Conservation (phyloP, 2,329 filamentous ascomycete species). For the Trichoderma oligosporum region DNA sequence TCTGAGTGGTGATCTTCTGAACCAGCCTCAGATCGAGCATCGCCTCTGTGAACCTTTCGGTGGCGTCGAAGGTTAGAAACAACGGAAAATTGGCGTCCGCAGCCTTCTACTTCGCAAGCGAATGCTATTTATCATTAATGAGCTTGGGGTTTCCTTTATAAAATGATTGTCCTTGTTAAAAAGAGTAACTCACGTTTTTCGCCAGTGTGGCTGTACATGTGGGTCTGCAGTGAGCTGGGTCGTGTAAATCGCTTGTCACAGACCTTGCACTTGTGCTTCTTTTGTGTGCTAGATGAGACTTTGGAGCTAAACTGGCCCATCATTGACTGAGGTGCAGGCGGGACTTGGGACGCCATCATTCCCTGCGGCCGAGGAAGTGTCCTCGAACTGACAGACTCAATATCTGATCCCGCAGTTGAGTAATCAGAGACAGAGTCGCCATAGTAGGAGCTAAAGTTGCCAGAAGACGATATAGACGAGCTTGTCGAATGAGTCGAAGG, state of each 20-base stretch:
- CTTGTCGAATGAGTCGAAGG: slow-evolving; percentile 78
- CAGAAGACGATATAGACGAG: slow-evolving; percentile 86
- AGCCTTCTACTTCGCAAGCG: slow-evolving; percentile 89
- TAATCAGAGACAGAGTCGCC: slow-evolving; percentile 88
- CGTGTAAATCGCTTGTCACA: slow-evolving; percentile 97
- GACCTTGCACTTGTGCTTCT: slow-evolving; percentile 99
- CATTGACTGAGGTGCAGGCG: slow-evolving; percentile 90
- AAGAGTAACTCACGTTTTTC: slow-evolving; percentile 86
- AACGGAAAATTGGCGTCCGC: slow-evolving; percentile 93
- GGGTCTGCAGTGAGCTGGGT: slow-evolving; percentile 89
- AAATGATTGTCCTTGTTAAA: no score
- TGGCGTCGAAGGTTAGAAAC: slow-evolving; percentile 93
- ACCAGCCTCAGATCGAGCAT: slow-evolving; percentile 59
- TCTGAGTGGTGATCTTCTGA: slow-evolving; percentile 62
- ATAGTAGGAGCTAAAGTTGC: slow-evolving; percentile 80
- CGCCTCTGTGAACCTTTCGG: slow-evolving; percentile 85
- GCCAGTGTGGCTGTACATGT: slow-evolving; percentile 98
- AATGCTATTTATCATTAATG: slow-evolving; percentile 59
- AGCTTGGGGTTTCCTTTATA: slow-evolving; percentile 2
- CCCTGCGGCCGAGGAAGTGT: slow-evolving; percentile 78
- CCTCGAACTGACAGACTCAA: slow-evolving; percentile 73
- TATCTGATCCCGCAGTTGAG: slow-evolving; percentile 82
- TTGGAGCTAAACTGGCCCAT: slow-evolving; percentile 99
- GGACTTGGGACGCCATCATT: slow-evolving; percentile 57
- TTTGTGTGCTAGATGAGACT: slow-evolving; percentile 89